Percentiles rank a stretch among this genome's conserved stretches.
phyloP scores from a whole-genome alignment of 164 flowering plant species.

The Hamamelis virginiana region DNA sequence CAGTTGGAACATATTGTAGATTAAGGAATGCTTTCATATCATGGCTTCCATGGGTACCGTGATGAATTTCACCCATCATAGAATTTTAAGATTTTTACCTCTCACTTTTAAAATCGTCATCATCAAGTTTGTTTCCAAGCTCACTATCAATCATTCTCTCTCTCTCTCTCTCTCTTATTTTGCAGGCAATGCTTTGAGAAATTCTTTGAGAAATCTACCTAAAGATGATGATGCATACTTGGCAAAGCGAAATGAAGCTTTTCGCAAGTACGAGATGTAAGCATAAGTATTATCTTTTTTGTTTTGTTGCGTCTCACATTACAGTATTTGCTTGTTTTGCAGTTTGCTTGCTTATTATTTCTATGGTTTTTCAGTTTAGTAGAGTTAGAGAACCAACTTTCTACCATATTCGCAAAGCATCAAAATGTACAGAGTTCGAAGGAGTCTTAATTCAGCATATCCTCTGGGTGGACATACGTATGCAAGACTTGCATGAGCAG shows the following conservation, averaged over 20 bases:
- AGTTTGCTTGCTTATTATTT: slow-evolving; percentile 5
- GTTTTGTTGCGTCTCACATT: background rate
- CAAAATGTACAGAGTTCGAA: slow-evolving; percentile 10
- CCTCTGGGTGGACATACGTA: too few relatives aligned
- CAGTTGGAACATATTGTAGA: too few relatives aligned
- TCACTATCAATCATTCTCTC: background rate
- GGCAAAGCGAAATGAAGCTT: slow-evolving; percentile 63
- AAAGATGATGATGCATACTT: slow-evolving; percentile 55
- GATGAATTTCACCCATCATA: background rate
- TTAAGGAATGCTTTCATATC: background rate
- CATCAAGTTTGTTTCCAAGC: background rate
- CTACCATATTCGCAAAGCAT: slow-evolving; percentile 34
- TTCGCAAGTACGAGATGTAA: slow-evolving; percentile 71
- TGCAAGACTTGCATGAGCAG: too few relatives aligned
- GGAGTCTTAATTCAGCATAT: background rate
- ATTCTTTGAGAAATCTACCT: slow-evolving; percentile 37
- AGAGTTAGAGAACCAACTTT: slow-evolving; percentile 64
- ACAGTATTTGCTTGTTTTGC: background rate
- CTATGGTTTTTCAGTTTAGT: slow-evolving; percentile 41
- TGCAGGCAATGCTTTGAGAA: slow-evolving; percentile 40
- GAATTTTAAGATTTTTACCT: background rate
- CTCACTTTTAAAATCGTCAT: background rate
- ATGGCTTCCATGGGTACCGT: background rate
- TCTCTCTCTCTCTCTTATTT: background rate
- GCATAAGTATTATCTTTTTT: slow-evolving; percentile 12